These are phyloP conservation scores for Scytalidium sp. DNA, from an alignment of 2,329 filamentous ascomycete species.

Conservation along the genomic window DNA sequence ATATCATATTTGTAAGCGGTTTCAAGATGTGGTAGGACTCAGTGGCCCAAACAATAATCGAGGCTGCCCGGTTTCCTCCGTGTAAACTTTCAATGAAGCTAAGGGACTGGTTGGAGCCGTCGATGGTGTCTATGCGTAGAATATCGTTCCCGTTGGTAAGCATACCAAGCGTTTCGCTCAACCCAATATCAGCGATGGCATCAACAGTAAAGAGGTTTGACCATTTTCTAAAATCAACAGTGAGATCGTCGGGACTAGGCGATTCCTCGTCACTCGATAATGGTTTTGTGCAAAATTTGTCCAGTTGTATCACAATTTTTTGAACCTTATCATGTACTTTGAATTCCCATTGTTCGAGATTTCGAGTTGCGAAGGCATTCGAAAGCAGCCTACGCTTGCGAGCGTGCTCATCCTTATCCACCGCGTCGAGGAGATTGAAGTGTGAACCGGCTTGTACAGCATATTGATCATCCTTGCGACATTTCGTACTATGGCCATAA, in stretches of 20 bases:
- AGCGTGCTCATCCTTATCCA: slow-evolving; percentile 40
- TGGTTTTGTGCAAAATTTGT: slow-evolving; percentile 25
- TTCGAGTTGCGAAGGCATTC: slow-evolving; percentile 38
- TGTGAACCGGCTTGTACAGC: slow-evolving; percentile 33
- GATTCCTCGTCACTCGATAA: slow-evolving; percentile 17
- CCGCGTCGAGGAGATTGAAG: slow-evolving; percentile 38
- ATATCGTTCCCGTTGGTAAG: background rate
- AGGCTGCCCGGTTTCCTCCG: background rate
- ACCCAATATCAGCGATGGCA: background rate
- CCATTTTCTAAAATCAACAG: slow-evolving; percentile 20
- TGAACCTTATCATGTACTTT: slow-evolving; percentile 39
- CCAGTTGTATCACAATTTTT: slow-evolving; percentile 25
- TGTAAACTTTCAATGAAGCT: background rate
- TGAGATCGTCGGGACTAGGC: slow-evolving; percentile 26
- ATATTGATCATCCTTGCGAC: slow-evolving; percentile 36
- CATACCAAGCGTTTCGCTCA: background rate
- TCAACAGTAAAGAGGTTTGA: background rate
- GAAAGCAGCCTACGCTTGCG: slow-evolving; percentile 39
- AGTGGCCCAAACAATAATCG: slow-evolving; percentile 20
- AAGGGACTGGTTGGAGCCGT: background rate
- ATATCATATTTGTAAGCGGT: slow-evolving; percentile 35
- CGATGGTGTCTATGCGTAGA: background rate
- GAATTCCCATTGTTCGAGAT: slow-evolving; percentile 39
- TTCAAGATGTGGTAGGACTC: slow-evolving; percentile 34
- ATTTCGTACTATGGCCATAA: slow-evolving; percentile 39